A percentile compares a stretch with the other conserved stretches of the same genome.
Conservation (phyloP, 1,284 basidiomycete species). For the Schizopora paradoxa region DNA sequence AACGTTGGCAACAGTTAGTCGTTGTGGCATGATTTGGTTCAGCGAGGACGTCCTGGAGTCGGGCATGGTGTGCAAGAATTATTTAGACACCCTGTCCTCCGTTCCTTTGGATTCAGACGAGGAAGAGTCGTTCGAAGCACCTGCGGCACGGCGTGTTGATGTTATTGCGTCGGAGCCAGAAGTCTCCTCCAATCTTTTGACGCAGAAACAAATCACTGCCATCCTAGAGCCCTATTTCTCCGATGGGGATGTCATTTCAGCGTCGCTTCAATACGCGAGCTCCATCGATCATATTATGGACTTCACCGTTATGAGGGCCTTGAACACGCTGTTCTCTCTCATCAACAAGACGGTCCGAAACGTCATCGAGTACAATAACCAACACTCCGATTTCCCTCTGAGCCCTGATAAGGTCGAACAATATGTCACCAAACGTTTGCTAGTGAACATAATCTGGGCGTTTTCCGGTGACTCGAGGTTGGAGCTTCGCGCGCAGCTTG, state of each 20-base stretch:
- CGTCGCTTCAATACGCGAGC: constrained; percentile 75
- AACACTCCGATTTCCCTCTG: constrained; percentile 94
- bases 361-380: constrained; percentile 90
- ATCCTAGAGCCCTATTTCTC: constrained; percentile 82
- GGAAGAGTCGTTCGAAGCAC: constrained; percentile 67
- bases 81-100: constrained; percentile 74
- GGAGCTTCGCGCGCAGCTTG: constrained; percentile 85
- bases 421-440: constrained; percentile 87
- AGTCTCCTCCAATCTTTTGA: constrained; percentile 60
- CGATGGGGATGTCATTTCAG: constrained; percentile 75
- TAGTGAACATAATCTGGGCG: constrained; percentile 95
- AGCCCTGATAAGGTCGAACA: constrained; percentile 79
- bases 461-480: constrained; percentile 95
- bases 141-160: constrained; percentile 52
- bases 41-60: constrained; percentile 93
- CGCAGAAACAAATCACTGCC: constrained; percentile 76
- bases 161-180: constrained; percentile 44
- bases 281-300: constrained; percentile 98
- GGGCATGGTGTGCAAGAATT: constrained; percentile 88
- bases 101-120: constrained; percentile 88
- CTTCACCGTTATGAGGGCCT: constrained; percentile 86
- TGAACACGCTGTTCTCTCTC: constrained; percentile 95
- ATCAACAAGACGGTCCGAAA: constrained; percentile 95
- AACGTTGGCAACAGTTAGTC: constrained; percentile 97
- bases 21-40: constrained; percentile 99